These are phyloP conservation scores for Rhododendron henanense DNA, from an alignment of 148 eudicot species.

Conservation along the genomic window DNA sequence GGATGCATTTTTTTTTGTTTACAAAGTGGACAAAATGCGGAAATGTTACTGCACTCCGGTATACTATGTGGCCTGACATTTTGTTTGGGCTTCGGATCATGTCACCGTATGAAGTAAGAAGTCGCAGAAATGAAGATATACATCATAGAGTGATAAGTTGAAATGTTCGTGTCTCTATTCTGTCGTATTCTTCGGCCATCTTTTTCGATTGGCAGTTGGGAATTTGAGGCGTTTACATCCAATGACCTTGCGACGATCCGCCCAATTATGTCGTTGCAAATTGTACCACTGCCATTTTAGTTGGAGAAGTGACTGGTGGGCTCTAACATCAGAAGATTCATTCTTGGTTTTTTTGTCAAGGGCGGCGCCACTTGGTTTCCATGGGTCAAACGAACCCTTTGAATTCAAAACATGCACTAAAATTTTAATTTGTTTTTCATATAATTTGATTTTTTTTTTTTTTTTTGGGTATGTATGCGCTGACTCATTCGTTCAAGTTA, in stretches of 20 bases:
- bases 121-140: not conserved
- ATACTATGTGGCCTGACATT: conserved; percentile 3
- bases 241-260: not conserved
- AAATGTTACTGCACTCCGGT: conserved; percentile 13
- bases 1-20: conserved; percentile 14
- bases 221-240: not conserved
- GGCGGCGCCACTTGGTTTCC: no score
- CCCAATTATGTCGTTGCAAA: not conserved
- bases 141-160: not conserved
- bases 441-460: no score
- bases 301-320: not conserved
- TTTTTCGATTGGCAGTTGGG: not conserved
- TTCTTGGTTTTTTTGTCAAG: not conserved
- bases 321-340: not conserved
- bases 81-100: not conserved
- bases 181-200: no score
- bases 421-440: no score
- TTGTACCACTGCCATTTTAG: not conserved
- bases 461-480: no score
- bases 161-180: not conserved
- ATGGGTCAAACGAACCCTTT: no score
- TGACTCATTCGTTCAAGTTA: no score
- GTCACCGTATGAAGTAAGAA: not conserved
- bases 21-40: not conserved
- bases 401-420: no score